These are phyloP conservation scores for Simmondsia chinensis DNA, from an alignment of 148 eudicot genomes.

Conservation along the genomic window DNA sequence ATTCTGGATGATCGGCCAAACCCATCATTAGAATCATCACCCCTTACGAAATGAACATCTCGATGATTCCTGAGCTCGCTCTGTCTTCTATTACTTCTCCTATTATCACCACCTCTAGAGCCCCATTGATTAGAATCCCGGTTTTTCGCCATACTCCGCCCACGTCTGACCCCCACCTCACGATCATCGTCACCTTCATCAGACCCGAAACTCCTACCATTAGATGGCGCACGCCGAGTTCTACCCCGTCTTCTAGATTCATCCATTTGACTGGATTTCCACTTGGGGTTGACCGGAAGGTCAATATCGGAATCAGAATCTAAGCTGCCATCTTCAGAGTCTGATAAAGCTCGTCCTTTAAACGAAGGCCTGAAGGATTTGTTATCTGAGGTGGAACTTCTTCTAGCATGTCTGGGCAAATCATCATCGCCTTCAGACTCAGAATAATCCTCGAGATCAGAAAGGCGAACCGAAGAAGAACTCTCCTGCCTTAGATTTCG, in stretches of 20 bases:
- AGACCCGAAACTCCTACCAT: conserved; percentile 20
- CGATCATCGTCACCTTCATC: conserved; percentile 55
- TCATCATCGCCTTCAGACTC: conserved; percentile 51
- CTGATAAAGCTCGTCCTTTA: conserved; percentile 18
- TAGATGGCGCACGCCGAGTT: conserved; percentile 17
- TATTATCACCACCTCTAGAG: conserved; percentile 16
- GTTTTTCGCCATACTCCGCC: conserved; percentile 13
- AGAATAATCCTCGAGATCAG: conserved; percentile 70
- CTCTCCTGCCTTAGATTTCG: conserved; percentile 25
- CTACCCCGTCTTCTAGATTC: conserved; percentile 31
- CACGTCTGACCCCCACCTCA: conserved; percentile 19
- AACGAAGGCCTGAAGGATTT: conserved; percentile 24
- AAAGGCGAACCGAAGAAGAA: conserved; percentile 49
- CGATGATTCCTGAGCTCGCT: conserved; percentile 19
- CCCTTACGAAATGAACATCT: conserved; percentile 7
- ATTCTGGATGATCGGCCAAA: conserved; percentile 11
- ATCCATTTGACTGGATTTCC: conserved; percentile 72
- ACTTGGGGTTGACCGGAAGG: conserved; percentile 60
- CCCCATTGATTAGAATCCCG: conserved; percentile 18
- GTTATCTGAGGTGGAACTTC: conserved; percentile 16
- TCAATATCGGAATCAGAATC: conserved; percentile 67
- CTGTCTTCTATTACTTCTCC: conserved; percentile 20
- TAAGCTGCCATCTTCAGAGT: conserved; percentile 35
- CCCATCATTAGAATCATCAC: conserved; percentile 9
- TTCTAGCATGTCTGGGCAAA: conserved; percentile 10